Percentiles rank a stretch among this genome's conserved stretches.
phyloP scores from a whole-genome alignment of 805 yeast genomes.

The Pichia scutulata region DNA sequence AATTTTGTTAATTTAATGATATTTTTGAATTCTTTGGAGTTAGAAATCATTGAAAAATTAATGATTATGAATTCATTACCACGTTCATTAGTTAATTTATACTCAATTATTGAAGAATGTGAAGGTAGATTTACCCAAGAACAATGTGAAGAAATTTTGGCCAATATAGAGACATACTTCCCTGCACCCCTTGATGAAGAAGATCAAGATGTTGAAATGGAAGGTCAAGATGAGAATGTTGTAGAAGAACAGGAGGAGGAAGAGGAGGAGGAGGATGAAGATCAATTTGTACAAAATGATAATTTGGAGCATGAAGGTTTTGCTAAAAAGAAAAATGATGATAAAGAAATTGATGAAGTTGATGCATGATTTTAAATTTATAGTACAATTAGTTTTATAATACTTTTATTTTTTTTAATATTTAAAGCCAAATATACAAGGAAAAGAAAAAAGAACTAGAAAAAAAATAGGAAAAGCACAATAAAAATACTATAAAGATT shows the following conservation, averaged over 20 bases:
- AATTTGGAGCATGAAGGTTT: conserved; percentile 24
- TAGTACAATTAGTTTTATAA: background rate
- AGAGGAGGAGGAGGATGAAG: conserved; percentile 19
- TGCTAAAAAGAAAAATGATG: conserved; percentile 12
- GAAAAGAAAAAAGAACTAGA: background rate
- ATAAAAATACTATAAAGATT: background rate
- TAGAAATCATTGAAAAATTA: conserved; percentile 76
- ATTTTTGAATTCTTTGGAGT: conserved; percentile 40
- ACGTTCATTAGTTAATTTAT: conserved; percentile 67
- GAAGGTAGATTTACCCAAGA: conserved; percentile 76
- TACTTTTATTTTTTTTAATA: background rate
- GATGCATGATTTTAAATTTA: conserved; percentile 1
- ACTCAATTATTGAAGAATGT: conserved; percentile 83
- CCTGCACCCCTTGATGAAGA: conserved; percentile 34
- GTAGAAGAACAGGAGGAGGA: conserved; percentile 18
- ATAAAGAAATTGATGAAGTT: conserved; percentile 21
- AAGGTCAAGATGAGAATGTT: conserved; percentile 11
- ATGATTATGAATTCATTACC: conserved; percentile 83
- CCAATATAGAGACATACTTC: conserved; percentile 44
- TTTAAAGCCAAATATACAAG: background rate
- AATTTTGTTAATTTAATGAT: conserved; percentile 31
- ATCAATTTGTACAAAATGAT: conserved; percentile 17
- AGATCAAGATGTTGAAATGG: conserved; percentile 14
- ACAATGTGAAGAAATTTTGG: conserved; percentile 51
- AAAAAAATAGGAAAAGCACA: background rate